Evolutionary conservation across 2,329 filamentous ascomycete genomes (phyloP).

Genomic region (Calonectria pteridis): DNA sequence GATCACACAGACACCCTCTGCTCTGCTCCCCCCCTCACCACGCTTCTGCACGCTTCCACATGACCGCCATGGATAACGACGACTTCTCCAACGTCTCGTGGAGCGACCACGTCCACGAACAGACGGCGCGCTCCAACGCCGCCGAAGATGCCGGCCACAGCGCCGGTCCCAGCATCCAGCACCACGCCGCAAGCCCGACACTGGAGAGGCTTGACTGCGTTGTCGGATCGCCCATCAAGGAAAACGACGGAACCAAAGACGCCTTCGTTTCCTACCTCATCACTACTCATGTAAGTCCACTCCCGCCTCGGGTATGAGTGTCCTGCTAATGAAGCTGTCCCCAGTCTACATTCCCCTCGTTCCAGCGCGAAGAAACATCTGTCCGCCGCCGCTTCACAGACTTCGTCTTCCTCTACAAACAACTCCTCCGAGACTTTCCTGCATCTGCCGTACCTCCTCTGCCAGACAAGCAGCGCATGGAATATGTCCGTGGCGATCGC

Average conservation of each 20-base stretch:
- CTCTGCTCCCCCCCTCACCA: neutral
- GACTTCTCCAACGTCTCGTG: conserved; percentile 88
- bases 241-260: conserved; percentile 96
- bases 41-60: conserved; percentile 16
- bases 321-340: conserved; percentile 15
- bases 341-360: conserved; percentile 93
- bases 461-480: conserved; percentile 99
- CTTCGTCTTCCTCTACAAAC: conserved; percentile 96
- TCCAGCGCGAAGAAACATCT: conserved; percentile 82
- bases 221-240: conserved; percentile 88
- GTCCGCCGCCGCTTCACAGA: conserved; percentile 96
- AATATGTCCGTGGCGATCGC: conserved; percentile 95
- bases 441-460: conserved; percentile 93
- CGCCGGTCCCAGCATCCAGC: conserved; percentile 62
- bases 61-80: conserved; percentile 68
- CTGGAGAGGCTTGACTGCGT: conserved; percentile 84
- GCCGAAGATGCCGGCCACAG: conserved; percentile 51
- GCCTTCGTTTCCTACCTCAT: conserved; percentile 96
- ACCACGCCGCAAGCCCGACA: conserved; percentile 73
- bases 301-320: neutral
- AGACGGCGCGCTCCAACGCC: conserved; percentile 43
- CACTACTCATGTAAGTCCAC: conserved; percentile 79
- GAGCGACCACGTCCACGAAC: conserved; percentile 69
- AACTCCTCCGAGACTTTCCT: conserved; percentile 87
- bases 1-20: neutral